These are phyloP conservation scores for Tolypocladium inflatum DNA, from an alignment of 2,329 filamentous ascomycete species.

Conservation along the genomic window DNA sequence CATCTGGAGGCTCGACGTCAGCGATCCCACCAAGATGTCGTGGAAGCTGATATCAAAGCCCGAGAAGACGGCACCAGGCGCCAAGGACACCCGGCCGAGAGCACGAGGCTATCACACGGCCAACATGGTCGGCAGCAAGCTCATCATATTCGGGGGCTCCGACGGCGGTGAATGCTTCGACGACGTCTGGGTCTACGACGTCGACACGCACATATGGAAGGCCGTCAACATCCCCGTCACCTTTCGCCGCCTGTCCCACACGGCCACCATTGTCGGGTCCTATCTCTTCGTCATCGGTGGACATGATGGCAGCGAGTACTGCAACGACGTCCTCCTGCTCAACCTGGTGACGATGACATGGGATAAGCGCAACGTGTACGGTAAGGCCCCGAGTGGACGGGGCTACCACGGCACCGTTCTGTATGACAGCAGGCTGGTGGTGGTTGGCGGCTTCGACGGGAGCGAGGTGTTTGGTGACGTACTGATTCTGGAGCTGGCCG, in stretches of 20 bases:
- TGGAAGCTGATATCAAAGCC: slow-evolving; percentile 54
- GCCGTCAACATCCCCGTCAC: slow-evolving; percentile 48
- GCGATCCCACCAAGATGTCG: slow-evolving; percentile 56
- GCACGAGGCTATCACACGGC: slow-evolving; percentile 62
- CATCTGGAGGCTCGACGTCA: slow-evolving; percentile 63
- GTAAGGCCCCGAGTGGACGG: slow-evolving; percentile 49
- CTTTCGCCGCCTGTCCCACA: slow-evolving; percentile 58
- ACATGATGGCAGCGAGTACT: slow-evolving; percentile 62
- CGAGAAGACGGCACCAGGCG: slow-evolving; percentile 18
- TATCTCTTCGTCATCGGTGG: slow-evolving; percentile 63
- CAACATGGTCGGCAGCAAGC: slow-evolving; percentile 63
- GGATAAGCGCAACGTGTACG: slow-evolving; percentile 58
- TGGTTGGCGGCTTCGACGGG: slow-evolving; percentile 61
- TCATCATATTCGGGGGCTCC: slow-evolving; percentile 62
- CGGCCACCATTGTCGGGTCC: slow-evolving; percentile 58
- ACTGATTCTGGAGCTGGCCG: slow-evolving; percentile 56
- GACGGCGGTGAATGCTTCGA: slow-evolving; percentile 65
- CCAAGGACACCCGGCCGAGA: slow-evolving; percentile 41
- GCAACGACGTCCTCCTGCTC: slow-evolving; percentile 57
- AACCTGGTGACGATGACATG: slow-evolving; percentile 68
- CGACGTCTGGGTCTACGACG: slow-evolving; percentile 65
- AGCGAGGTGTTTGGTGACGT: slow-evolving; percentile 59
- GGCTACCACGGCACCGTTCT: slow-evolving; percentile 60
- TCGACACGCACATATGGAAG: slow-evolving; percentile 52
- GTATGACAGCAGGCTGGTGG: slow-evolving; percentile 53